These are phyloP conservation scores for Zizania palustris DNA, from an alignment of 202 grass and related monocot species.

Conservation along the genomic window DNA sequence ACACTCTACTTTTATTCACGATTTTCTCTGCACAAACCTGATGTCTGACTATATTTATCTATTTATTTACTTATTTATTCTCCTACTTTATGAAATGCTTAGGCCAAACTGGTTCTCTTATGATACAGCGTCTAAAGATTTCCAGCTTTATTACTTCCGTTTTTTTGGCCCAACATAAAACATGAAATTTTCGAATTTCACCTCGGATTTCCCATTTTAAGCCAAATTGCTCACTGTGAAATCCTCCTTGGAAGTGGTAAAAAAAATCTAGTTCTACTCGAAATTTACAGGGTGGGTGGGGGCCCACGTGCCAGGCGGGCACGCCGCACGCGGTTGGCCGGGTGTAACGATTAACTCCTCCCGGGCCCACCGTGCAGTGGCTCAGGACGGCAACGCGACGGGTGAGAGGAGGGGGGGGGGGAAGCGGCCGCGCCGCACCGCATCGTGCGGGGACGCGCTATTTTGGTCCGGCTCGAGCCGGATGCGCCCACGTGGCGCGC, in stretches of 20 bases:
- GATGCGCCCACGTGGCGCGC: not conserved
- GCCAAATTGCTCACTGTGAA: not conserved
- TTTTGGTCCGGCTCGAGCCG: not conserved
- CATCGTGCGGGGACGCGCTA: constrained; percentile 22
- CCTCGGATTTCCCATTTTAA: constrained; percentile 44
- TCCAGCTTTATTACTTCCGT: not conserved
- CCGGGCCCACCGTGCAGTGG: constrained; percentile 15
- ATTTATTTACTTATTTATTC: not conserved
- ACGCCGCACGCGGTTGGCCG: not conserved
- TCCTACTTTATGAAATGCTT: not conserved
- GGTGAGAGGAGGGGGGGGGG: not conserved
- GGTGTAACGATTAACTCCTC: constrained; percentile 6
- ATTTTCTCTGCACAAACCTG: not conserved
- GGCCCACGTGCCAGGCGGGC: not conserved
- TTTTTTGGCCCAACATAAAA: not conserved
- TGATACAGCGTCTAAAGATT: not conserved
- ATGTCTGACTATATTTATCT: too few species aligned
- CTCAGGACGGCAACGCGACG: not conserved
- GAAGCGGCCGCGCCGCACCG: constrained; percentile 16
- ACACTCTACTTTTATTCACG: not conserved
- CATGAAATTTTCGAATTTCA: not conserved
- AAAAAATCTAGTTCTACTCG: not conserved
- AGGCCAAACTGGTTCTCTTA: too few species aligned
- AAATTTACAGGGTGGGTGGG: not conserved
- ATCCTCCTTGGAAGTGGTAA: not conserved